Percentiles rank a stretch among this genome's conserved stretches.
These are phyloP conservation scores for Ochromonas danica DNA, from an alignment of 108 stramenopile species.

Conservation along the genomic window DNA sequence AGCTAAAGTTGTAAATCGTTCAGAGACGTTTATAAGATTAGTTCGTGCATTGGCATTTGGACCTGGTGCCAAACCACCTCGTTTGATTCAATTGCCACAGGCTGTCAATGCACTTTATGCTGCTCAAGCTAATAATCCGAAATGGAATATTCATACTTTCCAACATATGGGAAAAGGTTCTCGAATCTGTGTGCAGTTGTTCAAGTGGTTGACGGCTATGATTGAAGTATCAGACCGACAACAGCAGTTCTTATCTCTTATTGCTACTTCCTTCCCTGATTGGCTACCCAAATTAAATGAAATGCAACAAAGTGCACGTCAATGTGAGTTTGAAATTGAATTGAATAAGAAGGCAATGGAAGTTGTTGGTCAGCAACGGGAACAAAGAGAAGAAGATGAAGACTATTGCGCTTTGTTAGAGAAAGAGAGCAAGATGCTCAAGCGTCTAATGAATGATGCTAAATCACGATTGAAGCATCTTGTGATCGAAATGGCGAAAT, in stretches of 20 bases:
- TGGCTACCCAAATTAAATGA: slow-evolving; percentile 32
- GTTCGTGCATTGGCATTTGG: slow-evolving; percentile 22
- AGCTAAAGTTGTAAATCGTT: slow-evolving; percentile 24
- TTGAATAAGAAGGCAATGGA: neutral
- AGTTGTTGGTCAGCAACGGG: neutral
- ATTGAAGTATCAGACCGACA: slow-evolving; percentile 1
- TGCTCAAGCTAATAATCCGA: slow-evolving; percentile 17
- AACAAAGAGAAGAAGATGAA: neutral
- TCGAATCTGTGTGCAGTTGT: slow-evolving; percentile 19
- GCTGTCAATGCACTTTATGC: neutral
- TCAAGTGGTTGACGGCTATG: slow-evolving; percentile 27
- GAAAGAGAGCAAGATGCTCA: neutral
- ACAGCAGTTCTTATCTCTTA: slow-evolving; percentile 26
- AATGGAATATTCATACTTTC: slow-evolving; percentile 5
- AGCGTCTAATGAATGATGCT: neutral
- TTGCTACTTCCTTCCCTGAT: slow-evolving; percentile 33
- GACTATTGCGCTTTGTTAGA: neutral
- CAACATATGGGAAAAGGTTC: slow-evolving; percentile 1
- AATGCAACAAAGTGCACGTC: neutral
- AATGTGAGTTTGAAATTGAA: slow-evolving; percentile 28
- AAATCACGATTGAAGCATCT: neutral
- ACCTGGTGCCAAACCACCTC: slow-evolving; percentile 26
- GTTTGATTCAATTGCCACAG: slow-evolving; percentile 22
- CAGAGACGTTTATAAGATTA: neutral
- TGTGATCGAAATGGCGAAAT: neutral